Percentiles rank a stretch among this genome's conserved stretches.
Evolutionary conservation across 176 grass and related monocot species (phyloP).

Genomic region (Oryza australiensis): DNA sequence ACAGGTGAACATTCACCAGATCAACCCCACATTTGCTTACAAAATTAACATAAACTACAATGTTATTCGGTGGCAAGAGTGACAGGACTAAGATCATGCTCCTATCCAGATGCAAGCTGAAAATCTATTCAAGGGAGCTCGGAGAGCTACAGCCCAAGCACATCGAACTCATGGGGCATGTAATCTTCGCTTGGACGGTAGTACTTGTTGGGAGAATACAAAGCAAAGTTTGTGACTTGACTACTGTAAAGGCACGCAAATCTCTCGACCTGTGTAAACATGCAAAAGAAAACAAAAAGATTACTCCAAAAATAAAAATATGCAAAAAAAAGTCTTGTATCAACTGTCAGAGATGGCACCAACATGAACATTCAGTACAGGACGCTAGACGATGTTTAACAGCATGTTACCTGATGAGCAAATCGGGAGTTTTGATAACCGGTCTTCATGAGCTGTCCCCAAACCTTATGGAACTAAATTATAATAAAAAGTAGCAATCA

Average conservation of each 20-base stretch:
- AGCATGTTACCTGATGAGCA: constrained; percentile 79
- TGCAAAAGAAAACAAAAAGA: background rate
- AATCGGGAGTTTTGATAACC: constrained; percentile 99
- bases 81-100: constrained; percentile 18
- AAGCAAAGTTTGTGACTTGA: constrained; percentile 82
- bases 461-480: constrained; percentile 92
- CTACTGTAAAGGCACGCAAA: constrained; percentile 94
- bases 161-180: constrained; percentile 96
- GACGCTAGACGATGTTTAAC: background rate
- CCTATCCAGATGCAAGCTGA: constrained; percentile 19
- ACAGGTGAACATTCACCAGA: constrained; percentile 24
- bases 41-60: constrained; percentile 11
- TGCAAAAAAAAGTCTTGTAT: background rate
- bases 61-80: constrained; percentile 7
- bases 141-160: constrained; percentile 55
- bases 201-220: constrained; percentile 94
- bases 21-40: background rate
- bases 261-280: constrained; percentile 78
- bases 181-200: constrained; percentile 98
- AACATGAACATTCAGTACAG: background rate
- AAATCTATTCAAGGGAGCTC: background rate
- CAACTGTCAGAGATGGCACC: background rate
- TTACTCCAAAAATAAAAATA: too few relatives aligned
- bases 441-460: constrained; percentile 99
- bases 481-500: constrained; percentile 22